Conservation (phyloP, 345 rosid species). For the Corchorus olitorius region DNA sequence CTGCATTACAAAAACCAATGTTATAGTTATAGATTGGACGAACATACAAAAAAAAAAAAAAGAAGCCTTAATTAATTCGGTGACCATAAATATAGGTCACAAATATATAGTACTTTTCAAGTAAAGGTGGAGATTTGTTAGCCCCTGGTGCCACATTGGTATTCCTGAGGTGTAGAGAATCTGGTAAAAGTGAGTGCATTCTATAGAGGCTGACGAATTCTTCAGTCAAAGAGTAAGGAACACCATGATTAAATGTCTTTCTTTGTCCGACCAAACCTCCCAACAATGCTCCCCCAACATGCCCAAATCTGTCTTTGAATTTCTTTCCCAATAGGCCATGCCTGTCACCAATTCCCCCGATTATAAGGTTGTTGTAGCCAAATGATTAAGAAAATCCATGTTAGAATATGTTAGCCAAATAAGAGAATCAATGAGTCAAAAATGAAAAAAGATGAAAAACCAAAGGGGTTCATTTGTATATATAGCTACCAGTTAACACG, state of each 20-base stretch:
- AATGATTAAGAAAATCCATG: too few species aligned
- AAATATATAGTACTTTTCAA: constrained; percentile 23
- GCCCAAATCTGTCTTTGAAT: constrained; percentile 60
- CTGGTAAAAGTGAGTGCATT: constrained; percentile 60
- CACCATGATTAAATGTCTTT: constrained; percentile 51
- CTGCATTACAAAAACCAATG: background rate
- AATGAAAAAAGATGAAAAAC: too few species aligned
- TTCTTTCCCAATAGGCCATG: constrained; percentile 59
- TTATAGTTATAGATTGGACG: too few species aligned
- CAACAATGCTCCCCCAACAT: constrained; percentile 40
- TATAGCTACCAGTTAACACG: constrained; percentile 45
- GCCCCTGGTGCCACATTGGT: constrained; percentile 23
- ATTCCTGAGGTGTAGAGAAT: constrained; percentile 41
- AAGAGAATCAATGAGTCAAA: too few species aligned
- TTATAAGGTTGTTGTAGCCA: too few species aligned
- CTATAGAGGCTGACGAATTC: constrained; percentile 62
- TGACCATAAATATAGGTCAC: too few species aligned
- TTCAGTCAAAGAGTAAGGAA: constrained; percentile 61
- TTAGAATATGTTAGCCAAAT: too few species aligned
- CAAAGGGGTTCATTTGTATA: too few species aligned
- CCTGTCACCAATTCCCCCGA: constrained; percentile 25
- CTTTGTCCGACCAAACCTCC: constrained; percentile 55
- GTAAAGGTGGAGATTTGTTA: constrained; percentile 43
- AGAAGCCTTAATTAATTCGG: too few species aligned
- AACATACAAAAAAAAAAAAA: too few species aligned